Evolutionary conservation across 225 moss, liverwort and hornwort genomes (phyloP).

Genomic region (Asterella californica): DNA sequence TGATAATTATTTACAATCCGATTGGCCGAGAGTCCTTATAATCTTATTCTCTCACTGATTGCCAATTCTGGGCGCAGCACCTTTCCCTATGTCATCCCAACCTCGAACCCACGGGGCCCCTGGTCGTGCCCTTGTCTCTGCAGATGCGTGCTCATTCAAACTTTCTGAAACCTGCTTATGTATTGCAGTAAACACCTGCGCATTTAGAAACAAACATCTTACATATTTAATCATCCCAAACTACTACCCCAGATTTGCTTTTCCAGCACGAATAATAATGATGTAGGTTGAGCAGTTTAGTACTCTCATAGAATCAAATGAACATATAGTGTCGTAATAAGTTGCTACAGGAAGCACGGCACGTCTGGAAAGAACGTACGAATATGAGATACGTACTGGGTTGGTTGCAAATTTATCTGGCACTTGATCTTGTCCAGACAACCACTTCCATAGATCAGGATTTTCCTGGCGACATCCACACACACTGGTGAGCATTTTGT

Average conservation of each 20-base stretch:
- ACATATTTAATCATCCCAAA: background rate
- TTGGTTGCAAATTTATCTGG: slow-evolving; percentile 64
- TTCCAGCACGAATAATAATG: background rate
- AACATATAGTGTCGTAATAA: too few species aligned
- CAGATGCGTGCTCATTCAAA: slow-evolving; percentile 53
- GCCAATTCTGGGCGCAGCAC: slow-evolving; percentile 65
- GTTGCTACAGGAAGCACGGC: background rate
- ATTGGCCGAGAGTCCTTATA: background rate
- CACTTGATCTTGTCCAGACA: slow-evolving; percentile 77
- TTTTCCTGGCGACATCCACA: slow-evolving; percentile 63
- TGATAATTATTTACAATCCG: background rate
- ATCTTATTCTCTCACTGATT: slow-evolving; percentile 53
- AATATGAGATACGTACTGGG: slow-evolving; percentile 45
- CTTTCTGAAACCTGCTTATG: slow-evolving; percentile 59
- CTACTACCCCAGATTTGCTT: background rate
- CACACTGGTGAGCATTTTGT: background rate
- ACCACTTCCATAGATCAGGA: slow-evolving; percentile 91
- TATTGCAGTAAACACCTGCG: slow-evolving; percentile 72
- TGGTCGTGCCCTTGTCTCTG: slow-evolving; percentile 73
- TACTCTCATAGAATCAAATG: background rate
- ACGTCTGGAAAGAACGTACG: background rate
- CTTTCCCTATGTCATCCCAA: slow-evolving; percentile 87
- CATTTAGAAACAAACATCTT: background rate
- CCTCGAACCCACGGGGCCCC: slow-evolving; percentile 96
- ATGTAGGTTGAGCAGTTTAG: background rate